Evolutionary conservation across 805 yeast genomes (phyloP), one percentile per base, ranked within the genome.

Genomic region (Kodamaea lidongshanica): DNA sequence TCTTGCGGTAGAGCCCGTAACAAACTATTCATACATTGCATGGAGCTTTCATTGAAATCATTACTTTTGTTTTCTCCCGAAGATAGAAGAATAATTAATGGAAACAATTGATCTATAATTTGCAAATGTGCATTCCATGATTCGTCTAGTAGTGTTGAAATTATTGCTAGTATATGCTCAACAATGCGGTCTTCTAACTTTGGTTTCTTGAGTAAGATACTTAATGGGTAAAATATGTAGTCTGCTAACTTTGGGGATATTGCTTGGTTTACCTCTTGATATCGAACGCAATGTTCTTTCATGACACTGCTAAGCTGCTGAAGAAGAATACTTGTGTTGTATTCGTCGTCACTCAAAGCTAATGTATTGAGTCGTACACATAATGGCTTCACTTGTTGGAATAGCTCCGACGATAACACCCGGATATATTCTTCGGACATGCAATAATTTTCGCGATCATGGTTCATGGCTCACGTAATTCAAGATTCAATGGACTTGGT

Each of bases 211-310:
- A 64, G 38, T 17, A 60, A 37, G 26, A 40, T 47, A 4, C 67
- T 48, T 10, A 63, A 19, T 2, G 70, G 70, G 29, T 56, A 59
- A 36, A 64, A 64, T 2, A 64, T 45, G 35, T 63, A 63, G 44
- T 63, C 69, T 0, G 67, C 68, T 7, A 64, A 32, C 12, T 50
- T 57, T 4, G 52, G 33, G 3, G 61, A 45, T 2, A 63, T 25
- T 12, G 25, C 20, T 14, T 18, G 18, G 20, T 16, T 25, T 6
- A 23, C 25, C 11, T 22, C 18, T 12, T 19, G 7, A 13, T 30
- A 30, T 19, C 25, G 28, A 9, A 15, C 21, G 10, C 20, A 19
- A 16, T 30, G 28, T 9, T 17, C n/a, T 15, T n/a, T 15, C 12
- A 30, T 16, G 16, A 20, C 22, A n/a, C 15, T 12, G 9, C 17